A percentile compares a stretch with the other conserved stretches of the same genome.
These are phyloP conservation scores for Fusarium xyrophilum DNA, from an alignment of 2,329 filamentous ascomycete genomes.

Conservation along the genomic window DNA sequence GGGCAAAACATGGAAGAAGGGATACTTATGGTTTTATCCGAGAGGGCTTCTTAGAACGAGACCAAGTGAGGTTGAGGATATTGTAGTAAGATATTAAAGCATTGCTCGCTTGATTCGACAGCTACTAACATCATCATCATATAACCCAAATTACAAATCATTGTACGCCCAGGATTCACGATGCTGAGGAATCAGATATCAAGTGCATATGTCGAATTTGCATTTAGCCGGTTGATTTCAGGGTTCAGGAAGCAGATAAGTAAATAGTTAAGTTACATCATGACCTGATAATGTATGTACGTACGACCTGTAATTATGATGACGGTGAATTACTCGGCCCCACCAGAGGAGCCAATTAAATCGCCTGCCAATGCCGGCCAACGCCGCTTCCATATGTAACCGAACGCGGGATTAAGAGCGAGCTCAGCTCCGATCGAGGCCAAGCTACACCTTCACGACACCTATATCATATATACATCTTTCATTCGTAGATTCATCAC, in stretches of 20 bases:
- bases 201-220: neutral
- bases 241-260: neutral
- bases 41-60: neutral
- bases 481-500: no score
- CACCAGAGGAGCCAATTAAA: conserved; percentile 8
- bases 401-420: conserved; percentile 27
- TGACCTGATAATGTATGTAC: conserved; percentile 13
- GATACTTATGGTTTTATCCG: neutral
- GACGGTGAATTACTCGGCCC: conserved; percentile 25
- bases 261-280: conserved; percentile 6
- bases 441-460: neutral
- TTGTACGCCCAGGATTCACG: neutral
- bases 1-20: conserved; percentile 12
- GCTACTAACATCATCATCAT: neutral
- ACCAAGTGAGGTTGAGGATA: neutral
- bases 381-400: neutral
- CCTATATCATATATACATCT: neutral
- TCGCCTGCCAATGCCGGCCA: neutral
- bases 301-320: neutral
- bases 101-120: neutral
- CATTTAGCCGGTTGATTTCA: neutral
- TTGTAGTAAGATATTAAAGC: neutral
- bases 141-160: neutral
- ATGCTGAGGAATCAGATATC: neutral
- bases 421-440: neutral